Conservation (phyloP, 2,329 filamentous ascomycete species). For the Harringtonia lauricola region DNA sequence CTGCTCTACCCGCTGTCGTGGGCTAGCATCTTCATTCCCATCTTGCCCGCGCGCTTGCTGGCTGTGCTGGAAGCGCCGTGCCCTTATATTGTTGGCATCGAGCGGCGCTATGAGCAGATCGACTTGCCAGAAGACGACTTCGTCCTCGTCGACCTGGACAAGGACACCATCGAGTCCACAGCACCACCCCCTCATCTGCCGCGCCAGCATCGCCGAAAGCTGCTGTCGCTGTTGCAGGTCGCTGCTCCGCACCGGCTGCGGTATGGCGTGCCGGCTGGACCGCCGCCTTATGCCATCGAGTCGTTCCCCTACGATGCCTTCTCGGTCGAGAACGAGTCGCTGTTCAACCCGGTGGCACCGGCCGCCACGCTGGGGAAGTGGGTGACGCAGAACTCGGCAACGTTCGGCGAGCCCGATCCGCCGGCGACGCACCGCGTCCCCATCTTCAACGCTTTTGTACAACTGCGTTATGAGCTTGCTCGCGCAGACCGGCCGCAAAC, state of each 20-base stretch:
- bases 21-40: constrained; percentile 88
- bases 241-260: constrained; percentile 83
- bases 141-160: constrained; percentile 86
- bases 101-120: constrained; percentile 77
- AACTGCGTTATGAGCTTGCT: constrained; percentile 56
- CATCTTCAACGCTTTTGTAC: constrained; percentile 85
- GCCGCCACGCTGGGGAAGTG: constrained; percentile 71
- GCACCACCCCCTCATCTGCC: constrained; percentile 64
- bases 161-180: constrained; percentile 80
- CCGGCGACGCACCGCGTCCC: constrained; percentile 42
- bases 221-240: constrained; percentile 76
- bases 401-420: constrained; percentile 62
- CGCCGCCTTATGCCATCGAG: constrained; percentile 86
- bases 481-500: constrained; percentile 70
- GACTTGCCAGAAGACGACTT: constrained; percentile 91
- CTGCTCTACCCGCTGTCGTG: constrained; percentile 85
- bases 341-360: constrained; percentile 64
- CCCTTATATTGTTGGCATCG: constrained; percentile 93
- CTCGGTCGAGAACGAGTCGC: constrained; percentile 69
- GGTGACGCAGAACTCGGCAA: constrained; percentile 79
- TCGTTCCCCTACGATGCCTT: constrained; percentile 86
- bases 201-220: constrained; percentile 79
- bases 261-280: constrained; percentile 77
- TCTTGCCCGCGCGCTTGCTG: constrained; percentile 76
- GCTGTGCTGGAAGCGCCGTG: constrained; percentile 91